phyloP scores from a whole-genome alignment of 805 yeast genomes.

The Limtongozyma cylindracea region DNA sequence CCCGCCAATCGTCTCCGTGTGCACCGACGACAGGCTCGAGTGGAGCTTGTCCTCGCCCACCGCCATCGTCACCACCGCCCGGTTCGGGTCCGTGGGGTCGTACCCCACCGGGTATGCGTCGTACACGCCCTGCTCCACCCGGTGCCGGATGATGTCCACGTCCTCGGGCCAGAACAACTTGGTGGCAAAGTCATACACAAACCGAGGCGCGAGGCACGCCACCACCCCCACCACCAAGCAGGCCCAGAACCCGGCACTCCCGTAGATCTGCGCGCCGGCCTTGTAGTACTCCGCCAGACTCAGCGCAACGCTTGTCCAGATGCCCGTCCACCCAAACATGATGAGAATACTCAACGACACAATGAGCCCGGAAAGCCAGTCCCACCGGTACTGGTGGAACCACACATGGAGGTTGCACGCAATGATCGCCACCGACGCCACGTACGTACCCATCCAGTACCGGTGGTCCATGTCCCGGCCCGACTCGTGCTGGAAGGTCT shows the following conservation, averaged over 20 bases:
- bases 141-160: conserved; percentile 50
- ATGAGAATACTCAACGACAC: conserved; percentile 30
- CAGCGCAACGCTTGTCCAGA: conserved; percentile 36
- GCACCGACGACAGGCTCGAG: no score
- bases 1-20: no score
- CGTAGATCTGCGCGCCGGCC: conserved; percentile 29
- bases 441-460: conserved; percentile 43
- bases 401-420: conserved; percentile 43
- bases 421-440: conserved; percentile 38
- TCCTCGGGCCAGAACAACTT: conserved; percentile 36
- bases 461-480: conserved; percentile 41
- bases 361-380: conserved; percentile 38
- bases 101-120: conserved; percentile 38
- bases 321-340: conserved; percentile 56
- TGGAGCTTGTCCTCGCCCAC: no score
- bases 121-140: conserved; percentile 40
- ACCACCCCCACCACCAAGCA: conserved; percentile 37
- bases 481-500: conserved; percentile 14
- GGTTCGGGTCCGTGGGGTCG: conserved; percentile 63
- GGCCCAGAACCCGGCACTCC: conserved; percentile 40
- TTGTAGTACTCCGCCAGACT: conserved; percentile 34
- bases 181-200: conserved; percentile 27
- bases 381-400: conserved; percentile 59
- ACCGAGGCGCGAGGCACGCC: conserved; percentile 42
- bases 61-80: conserved; percentile 23